A percentile compares a stretch with the other conserved stretches of the same genome.
These are phyloP conservation scores for Glaciozyma martinii DNA, from an alignment of 768 basidiomycete species.

Conservation along the genomic window DNA sequence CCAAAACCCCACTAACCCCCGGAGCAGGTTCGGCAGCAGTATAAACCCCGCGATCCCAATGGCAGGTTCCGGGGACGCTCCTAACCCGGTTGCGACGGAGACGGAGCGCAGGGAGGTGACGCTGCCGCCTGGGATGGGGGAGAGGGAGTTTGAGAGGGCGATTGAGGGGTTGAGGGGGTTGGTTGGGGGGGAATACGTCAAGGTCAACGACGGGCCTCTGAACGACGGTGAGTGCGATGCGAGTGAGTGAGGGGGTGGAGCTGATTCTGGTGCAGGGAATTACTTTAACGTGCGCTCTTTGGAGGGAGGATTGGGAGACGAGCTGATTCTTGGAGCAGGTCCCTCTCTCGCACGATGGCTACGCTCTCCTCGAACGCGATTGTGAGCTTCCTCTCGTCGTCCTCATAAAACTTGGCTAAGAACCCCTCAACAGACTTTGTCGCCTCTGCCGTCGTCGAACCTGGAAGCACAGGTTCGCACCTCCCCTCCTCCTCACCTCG, in stretches of 20 bases:
- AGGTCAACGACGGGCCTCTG: constrained; percentile 10
- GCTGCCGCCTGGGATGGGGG: constrained; percentile 4
- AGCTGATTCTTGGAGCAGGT: too few relatives aligned
- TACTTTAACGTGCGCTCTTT: too few relatives aligned
- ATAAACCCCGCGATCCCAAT: constrained; percentile 9
- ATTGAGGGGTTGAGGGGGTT: constrained; percentile 5
- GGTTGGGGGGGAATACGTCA: constrained; percentile 5
- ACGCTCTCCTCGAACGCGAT: constrained; percentile 1
- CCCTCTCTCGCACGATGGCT: constrained; percentile 3
- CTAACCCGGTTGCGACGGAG: neutral
- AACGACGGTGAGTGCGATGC: constrained; percentile 2
- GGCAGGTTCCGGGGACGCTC: neutral
- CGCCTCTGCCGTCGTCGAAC: constrained; percentile 15
- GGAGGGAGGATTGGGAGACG: too few relatives aligned
- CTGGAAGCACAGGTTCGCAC: neutral
- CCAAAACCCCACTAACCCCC: too few relatives aligned
- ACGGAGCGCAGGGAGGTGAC: constrained; percentile 2
- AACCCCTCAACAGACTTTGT: constrained; percentile 4
- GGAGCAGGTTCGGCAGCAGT: constrained; percentile 5
- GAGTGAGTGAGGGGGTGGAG: too few relatives aligned
- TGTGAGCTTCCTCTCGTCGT: neutral
- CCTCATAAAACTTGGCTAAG: too few relatives aligned
- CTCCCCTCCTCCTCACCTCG: neutral
- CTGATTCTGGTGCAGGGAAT: too few relatives aligned
- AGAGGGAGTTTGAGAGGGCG: constrained; percentile 4